Percentiles rank a stretch among this genome's conserved stretches.
phyloP scores from a whole-genome alignment of 495 filamentous ascomycete genomes.

The Aspergillus funiculosus region DNA sequence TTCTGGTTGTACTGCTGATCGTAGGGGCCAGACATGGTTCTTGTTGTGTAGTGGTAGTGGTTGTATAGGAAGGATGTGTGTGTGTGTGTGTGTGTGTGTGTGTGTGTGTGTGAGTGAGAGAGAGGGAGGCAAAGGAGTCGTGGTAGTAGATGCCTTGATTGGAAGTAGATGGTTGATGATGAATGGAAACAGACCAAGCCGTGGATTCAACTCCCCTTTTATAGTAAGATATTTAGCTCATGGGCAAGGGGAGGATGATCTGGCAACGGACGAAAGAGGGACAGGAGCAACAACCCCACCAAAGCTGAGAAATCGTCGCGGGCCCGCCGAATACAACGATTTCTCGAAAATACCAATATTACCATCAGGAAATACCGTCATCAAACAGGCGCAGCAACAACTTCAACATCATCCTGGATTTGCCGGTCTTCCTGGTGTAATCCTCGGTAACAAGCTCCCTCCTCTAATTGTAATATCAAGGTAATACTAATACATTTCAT shows the following conservation, averaged over 20 bases:
- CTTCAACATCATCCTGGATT: neutral
- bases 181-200: conserved; percentile 18
- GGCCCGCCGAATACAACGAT: neutral
- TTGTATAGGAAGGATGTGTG: neutral
- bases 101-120: neutral
- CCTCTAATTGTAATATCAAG: too few relatives aligned
- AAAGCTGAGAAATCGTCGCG: conserved; percentile 8
- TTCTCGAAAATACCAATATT: neutral
- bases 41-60: conserved; percentile 9
- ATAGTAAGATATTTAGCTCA: conserved; percentile 15
- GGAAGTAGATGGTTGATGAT: conserved; percentile 13
- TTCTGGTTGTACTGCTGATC: conserved; percentile 37
- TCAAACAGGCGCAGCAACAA: conserved; percentile 8
- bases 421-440: neutral
- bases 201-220: conserved; percentile 15
- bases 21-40: conserved; percentile 42
- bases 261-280: neutral
- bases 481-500: neutral
- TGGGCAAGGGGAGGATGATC: conserved; percentile 17
- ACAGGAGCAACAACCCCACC: conserved; percentile 14
- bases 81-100: too few relatives aligned
- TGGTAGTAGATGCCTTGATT: neutral
- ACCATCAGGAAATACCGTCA: conserved; percentile 4
- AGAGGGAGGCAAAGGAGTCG: neutral
- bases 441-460: conserved; percentile 5